Evolutionary conservation across 352 stramenopile genomes (phyloP).

Genomic region (Globisporangium paddicum): DNA sequence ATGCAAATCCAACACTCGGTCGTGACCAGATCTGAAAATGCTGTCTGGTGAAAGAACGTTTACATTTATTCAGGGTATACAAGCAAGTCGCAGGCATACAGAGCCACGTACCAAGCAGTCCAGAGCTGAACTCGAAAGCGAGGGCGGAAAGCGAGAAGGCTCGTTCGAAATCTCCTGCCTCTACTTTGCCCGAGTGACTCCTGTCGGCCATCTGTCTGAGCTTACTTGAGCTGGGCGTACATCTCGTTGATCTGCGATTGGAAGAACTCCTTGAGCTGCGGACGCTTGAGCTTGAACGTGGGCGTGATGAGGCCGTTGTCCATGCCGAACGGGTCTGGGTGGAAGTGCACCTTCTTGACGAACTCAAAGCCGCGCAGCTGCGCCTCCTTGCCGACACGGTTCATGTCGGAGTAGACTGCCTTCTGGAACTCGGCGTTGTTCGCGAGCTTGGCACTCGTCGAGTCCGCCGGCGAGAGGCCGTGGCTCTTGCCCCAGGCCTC

Average conservation of each 20-base stretch:
- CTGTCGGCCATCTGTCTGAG: neutral
- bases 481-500: conserved; percentile 46
- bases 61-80: conserved; percentile 2
- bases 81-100: neutral
- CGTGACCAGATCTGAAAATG: no score
- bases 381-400: conserved; percentile 36
- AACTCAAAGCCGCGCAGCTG: conserved; percentile 92
- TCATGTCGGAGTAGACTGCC: conserved; percentile 74
- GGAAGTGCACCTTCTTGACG: conserved; percentile 84
- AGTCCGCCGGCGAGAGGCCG: conserved; percentile 26
- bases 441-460: conserved; percentile 28
- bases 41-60: neutral
- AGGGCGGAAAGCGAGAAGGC: neutral
- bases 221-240: conserved; percentile 39
- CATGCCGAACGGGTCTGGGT: conserved; percentile 81
- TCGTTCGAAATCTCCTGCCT: no score
- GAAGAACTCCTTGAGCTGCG: conserved; percentile 49
- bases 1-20: no score
- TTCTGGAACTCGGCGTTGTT: conserved; percentile 45
- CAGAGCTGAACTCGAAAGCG: no score
- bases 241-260: conserved; percentile 43
- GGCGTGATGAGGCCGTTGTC: conserved; percentile 93
- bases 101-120: neutral
- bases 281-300: conserved; percentile 95
- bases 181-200: neutral